Conservation (phyloP, 768 basidiomycete species). For the Podaxis carcinomalis region DNA sequence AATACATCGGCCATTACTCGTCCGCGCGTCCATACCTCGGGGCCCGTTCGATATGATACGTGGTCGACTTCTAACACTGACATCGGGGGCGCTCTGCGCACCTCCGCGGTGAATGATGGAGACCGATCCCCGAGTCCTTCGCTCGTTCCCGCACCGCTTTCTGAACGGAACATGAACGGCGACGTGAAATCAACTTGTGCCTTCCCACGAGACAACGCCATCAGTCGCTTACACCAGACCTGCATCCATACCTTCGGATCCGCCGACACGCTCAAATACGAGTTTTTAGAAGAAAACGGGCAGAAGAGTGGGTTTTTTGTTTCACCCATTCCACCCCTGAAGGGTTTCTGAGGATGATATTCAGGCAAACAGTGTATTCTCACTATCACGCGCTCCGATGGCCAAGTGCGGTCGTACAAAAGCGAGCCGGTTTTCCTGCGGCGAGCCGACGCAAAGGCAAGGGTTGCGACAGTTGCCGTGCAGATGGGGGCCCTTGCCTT, state of each 20-base stretch:
- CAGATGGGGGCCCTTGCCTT: conserved; percentile 61
- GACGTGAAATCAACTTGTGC: background rate
- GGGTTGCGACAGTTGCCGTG: conserved; percentile 50
- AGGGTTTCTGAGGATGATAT: background rate
- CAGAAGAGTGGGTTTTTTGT: conserved; percentile 1
- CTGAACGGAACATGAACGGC: conserved; percentile 6
- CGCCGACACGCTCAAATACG: conserved; percentile 2
- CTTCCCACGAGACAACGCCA: conserved; percentile 3
- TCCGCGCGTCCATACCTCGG: conserved; percentile 19
- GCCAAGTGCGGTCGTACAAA: conserved; percentile 46
- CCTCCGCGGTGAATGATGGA: background rate
- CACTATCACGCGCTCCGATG: conserved; percentile 55
- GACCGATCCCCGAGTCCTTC: background rate
- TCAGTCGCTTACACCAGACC: conserved; percentile 4
- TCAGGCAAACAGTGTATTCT: conserved; percentile 58
- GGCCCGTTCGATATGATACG: background rate
- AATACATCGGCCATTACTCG: conserved; percentile 16
- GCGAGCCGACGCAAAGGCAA: conserved; percentile 50
- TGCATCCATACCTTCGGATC: conserved; percentile 5
- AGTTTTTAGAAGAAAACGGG: conserved; percentile 6
- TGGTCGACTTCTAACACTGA: conserved; percentile 2
- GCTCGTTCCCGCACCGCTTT: background rate
- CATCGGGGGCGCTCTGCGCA: background rate
- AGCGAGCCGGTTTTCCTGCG: conserved; percentile 40
- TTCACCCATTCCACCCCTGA: conserved; percentile 17